phyloP scores from a whole-genome alignment of 1,284 basidiomycete species.

The Rhodotorula sp. region DNA sequence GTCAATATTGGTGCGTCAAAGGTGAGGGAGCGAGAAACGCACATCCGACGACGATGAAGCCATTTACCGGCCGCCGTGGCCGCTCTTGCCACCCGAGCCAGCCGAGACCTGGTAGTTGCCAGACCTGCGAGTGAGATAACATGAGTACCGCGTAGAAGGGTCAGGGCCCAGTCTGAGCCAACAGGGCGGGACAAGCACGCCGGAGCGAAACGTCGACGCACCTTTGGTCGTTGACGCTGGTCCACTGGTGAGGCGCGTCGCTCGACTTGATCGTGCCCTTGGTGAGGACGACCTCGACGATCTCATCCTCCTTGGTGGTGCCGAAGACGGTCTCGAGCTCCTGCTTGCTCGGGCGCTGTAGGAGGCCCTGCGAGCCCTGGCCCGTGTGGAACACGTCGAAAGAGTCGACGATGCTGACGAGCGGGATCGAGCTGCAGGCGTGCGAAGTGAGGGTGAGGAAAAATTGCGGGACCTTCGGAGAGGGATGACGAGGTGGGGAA shows the following conservation, averaged over 20 bases:
- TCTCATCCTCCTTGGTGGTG: constrained; percentile 48
- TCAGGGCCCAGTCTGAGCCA: too few species aligned
- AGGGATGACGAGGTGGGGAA: not conserved
- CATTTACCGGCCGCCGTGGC: constrained; percentile 27
- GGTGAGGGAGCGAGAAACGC: too few species aligned
- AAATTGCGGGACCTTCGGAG: not conserved
- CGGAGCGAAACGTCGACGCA: not conserved
- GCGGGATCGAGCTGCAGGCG: constrained; percentile 48
- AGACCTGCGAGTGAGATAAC: not conserved
- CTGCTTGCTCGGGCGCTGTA: constrained; percentile 51
- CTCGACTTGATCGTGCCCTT: constrained; percentile 45
- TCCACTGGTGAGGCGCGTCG: constrained; percentile 13
- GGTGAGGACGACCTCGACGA: constrained; percentile 48
- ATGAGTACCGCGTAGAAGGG: not conserved
- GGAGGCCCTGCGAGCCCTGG: constrained; percentile 51
- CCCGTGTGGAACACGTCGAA: constrained; percentile 53
- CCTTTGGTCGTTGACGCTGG: constrained; percentile 22
- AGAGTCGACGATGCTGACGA: constrained; percentile 51
- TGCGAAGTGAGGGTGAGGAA: not conserved
- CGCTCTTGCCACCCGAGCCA: constrained; percentile 3
- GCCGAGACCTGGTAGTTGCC: constrained; percentile 22
- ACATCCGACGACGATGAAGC: too few species aligned
- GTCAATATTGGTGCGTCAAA: too few species aligned
- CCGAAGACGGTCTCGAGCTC: constrained; percentile 51
- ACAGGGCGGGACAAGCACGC: too few species aligned